These are phyloP conservation scores for Phaffia tasmanica DNA, from an alignment of 768 basidiomycete species.

Conservation along the genomic window DNA sequence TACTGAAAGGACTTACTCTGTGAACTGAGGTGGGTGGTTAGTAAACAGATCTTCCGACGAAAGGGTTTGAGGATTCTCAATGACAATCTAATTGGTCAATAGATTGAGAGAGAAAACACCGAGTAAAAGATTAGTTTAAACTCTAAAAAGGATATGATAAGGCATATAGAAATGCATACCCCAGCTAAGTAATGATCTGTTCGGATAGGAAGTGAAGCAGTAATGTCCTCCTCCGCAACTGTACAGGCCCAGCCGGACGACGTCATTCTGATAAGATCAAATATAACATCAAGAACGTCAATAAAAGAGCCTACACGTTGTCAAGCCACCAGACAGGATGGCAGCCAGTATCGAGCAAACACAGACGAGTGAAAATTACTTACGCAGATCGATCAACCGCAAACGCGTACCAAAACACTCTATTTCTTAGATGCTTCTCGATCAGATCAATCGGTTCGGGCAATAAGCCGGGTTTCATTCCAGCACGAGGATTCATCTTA, in stretches of 20 bases:
- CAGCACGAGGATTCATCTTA: background rate
- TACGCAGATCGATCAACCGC: background rate
- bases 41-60: constrained; percentile 21
- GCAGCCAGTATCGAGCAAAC: background rate
- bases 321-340: no score
- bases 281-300: no score
- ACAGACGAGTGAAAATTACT: background rate
- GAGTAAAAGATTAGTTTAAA: background rate
- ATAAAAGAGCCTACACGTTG: no score
- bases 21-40: constrained; percentile 10
- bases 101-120: background rate
- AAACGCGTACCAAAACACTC: constrained; percentile 24
- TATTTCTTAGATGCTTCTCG: constrained; percentile 14
- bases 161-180: background rate
- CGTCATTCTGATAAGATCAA: constrained; percentile 8
- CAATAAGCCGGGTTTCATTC: constrained; percentile 17
- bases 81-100: background rate
- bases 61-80: constrained; percentile 21
- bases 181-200: background rate
- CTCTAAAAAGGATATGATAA: no score
- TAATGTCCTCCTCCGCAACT: constrained; percentile 23
- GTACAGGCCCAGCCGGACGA: constrained; percentile 18
- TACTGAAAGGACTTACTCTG: constrained; percentile 18
- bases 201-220: constrained; percentile 8
- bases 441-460: constrained; percentile 10